A percentile compares a stretch with the other conserved stretches of the same genome.
These are phyloP conservation scores for Penicillium aurantiogriseum DNA, from an alignment of 2,329 filamentous ascomycete species.

Conservation along the genomic window DNA sequence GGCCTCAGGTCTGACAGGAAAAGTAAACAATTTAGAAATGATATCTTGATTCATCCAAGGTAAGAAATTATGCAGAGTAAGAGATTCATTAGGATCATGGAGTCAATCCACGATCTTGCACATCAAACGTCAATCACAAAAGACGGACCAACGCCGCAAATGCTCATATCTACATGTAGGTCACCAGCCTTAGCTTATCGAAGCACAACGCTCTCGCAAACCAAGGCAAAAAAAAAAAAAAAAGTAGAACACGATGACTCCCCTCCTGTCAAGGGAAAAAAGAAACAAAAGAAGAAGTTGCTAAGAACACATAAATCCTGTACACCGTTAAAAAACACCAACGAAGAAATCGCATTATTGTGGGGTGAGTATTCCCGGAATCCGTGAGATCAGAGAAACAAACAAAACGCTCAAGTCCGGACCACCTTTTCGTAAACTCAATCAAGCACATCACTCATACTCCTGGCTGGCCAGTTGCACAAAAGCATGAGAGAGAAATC, in stretches of 20 bases:
- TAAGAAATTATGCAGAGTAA: conserved; percentile 11
- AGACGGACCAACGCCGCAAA: conserved; percentile 36
- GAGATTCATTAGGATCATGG: conserved; percentile 26
- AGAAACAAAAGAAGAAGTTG: conserved; percentile 17
- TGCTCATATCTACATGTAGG: conserved; percentile 44
- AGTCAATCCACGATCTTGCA: conserved; percentile 20
- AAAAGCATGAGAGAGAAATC: conserved; percentile 14
- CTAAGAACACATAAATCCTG: conserved; percentile 19
- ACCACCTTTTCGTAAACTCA: conserved; percentile 31
- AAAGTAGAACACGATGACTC: conserved; percentile 25
- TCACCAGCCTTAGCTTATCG: conserved; percentile 37
- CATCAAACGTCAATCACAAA: conserved; percentile 25
- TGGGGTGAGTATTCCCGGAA: conserved; percentile 20
- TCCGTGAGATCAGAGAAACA: conserved; percentile 19
- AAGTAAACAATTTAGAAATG: not conserved
- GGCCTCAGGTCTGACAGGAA: not conserved
- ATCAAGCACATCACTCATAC: conserved; percentile 26
- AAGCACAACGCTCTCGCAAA: conserved; percentile 31
- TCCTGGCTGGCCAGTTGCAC: conserved; percentile 23
- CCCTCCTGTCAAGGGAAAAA: conserved; percentile 20
- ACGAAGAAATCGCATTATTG: conserved; percentile 13
- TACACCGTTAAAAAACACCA: conserved; percentile 18
- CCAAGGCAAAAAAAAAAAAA: conserved; percentile 24
- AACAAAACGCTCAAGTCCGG: conserved; percentile 21
- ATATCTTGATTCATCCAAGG: conserved; percentile 3